Conservation (phyloP, 495 filamentous ascomycete species). For the Elasticomyces elasticus region DNA sequence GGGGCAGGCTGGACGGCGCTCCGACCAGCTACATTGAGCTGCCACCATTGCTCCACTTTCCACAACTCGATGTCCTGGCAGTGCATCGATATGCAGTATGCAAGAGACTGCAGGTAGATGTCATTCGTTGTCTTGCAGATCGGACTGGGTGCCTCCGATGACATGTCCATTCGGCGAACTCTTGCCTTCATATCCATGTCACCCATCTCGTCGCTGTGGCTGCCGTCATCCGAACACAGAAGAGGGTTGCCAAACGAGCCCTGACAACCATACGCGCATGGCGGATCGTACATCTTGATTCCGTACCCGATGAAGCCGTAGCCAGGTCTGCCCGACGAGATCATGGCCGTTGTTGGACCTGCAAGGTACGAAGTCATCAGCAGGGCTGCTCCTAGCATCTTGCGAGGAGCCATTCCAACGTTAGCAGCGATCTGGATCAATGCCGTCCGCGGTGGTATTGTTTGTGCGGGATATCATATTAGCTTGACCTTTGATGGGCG, state of each 20-base stretch:
- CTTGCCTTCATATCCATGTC: too few species aligned
- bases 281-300: not conserved
- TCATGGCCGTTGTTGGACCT: not conserved
- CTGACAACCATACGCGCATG: not conserved
- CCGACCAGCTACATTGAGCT: not conserved
- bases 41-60: not conserved
- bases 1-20: not conserved
- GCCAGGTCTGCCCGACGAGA: not conserved
- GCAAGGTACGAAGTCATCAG: too few species aligned
- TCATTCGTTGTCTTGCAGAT: not conserved
- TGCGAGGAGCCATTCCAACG: too few species aligned
- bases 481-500: too few species aligned
- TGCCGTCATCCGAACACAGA: not conserved
- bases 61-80: not conserved
- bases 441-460: too few species aligned
- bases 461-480: too few species aligned
- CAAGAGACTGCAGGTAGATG: not conserved
- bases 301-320: not conserved
- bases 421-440: too few species aligned
- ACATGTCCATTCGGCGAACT: too few species aligned
- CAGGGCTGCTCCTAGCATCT: too few species aligned
- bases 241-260: not conserved
- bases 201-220: not conserved
- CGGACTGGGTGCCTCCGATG: too few species aligned
- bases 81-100: not conserved